phyloP scores from a whole-genome alignment of 2,329 filamentous ascomycete species.

The Clonostachys rhizophaga region DNA sequence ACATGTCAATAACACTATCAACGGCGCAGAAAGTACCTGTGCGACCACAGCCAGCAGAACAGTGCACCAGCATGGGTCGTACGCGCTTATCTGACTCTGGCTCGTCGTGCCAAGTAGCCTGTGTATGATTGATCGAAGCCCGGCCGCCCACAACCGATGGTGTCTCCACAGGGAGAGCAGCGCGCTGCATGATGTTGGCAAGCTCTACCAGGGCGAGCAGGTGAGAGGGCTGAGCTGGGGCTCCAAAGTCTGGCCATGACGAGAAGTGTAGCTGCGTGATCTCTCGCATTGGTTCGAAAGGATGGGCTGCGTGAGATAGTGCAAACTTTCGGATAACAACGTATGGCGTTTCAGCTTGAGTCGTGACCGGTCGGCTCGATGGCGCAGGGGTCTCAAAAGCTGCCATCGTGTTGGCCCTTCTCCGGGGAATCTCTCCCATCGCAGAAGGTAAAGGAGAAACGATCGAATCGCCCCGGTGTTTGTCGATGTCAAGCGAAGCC shows the following conservation, averaged over 20 bases:
- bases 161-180: slow-evolving; percentile 41
- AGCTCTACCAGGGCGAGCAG: slow-evolving; percentile 87
- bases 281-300: slow-evolving; percentile 83
- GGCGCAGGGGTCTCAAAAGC: slow-evolving; percentile 25
- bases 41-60: slow-evolving; percentile 90
- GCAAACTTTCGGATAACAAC: slow-evolving; percentile 86
- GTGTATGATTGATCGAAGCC: slow-evolving; percentile 17
- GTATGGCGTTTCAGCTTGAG: slow-evolving; percentile 57
- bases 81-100: slow-evolving; percentile 47
- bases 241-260: slow-evolving; percentile 96
- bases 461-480: slow-evolving; percentile 35
- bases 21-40: slow-evolving; percentile 97
- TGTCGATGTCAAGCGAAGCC: slow-evolving; percentile 69
- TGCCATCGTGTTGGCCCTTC: slow-evolving; percentile 50
- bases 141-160: slow-evolving; percentile 23
- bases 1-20: slow-evolving; percentile 92
- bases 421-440: slow-evolving; percentile 34
- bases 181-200: slow-evolving; percentile 69
- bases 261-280: slow-evolving; percentile 94
- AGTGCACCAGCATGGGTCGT: slow-evolving; percentile 86
- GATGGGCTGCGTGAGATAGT: slow-evolving; percentile 68
- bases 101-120: slow-evolving; percentile 49
- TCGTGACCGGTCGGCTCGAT: slow-evolving; percentile 15
- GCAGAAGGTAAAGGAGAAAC: slow-evolving; percentile 11
- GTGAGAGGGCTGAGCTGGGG: slow-evolving; percentile 83